Evolutionary conservation across 768 basidiomycete genomes (phyloP), one percentile per base, ranked within the genome.

Genomic region (Cubamyces sp.): DNA sequence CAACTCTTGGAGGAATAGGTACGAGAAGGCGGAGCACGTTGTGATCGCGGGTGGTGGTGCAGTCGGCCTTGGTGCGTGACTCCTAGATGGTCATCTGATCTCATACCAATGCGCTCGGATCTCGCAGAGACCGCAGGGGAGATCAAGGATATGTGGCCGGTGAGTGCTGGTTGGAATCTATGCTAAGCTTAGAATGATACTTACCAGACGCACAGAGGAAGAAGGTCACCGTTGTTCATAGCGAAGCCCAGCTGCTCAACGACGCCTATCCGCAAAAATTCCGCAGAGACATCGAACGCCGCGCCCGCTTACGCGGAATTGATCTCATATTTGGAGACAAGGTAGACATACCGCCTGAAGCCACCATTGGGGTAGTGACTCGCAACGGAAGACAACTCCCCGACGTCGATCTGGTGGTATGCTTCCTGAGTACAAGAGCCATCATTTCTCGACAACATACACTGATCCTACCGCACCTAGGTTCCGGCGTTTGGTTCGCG

Each of bases 141-240:
- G 72, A 69, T 82, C 41, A 74, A 73, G 28, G 79, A 82, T 46
- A 67, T 69, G 2, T 78, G 74, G 56, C 79, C 81, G 4, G 76
- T 80, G 62, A 15, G 76, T 72, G 5, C 11, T 25, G 21, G 28
- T 30, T 8, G 28, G 8, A 8, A 30, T 11, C 8, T 39, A 6
- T 28, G 21, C 40, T n/a, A 5, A 40, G 37, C 51, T n/a, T 45
- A 25, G 7, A 26, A 16, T 30, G 23, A 37, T 5, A 12, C 5
- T 41, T 3, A 19, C 49, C n/a, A 37, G 4, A 39, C 25, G 12
- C 26, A 28, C 48, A 77, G 73, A 54, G 58, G 26, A 77, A 73
- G 70, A 86, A 82, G 62, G 78, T 90, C 16, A 87, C 87, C 18
- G 78, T 91, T 48, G 81, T 91, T 11, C 89, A 90, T 12, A 76